Evolutionary conservation across 2,329 filamentous ascomycete genomes (phyloP).

Genomic region (Didymosphaeria variabile): DNA sequence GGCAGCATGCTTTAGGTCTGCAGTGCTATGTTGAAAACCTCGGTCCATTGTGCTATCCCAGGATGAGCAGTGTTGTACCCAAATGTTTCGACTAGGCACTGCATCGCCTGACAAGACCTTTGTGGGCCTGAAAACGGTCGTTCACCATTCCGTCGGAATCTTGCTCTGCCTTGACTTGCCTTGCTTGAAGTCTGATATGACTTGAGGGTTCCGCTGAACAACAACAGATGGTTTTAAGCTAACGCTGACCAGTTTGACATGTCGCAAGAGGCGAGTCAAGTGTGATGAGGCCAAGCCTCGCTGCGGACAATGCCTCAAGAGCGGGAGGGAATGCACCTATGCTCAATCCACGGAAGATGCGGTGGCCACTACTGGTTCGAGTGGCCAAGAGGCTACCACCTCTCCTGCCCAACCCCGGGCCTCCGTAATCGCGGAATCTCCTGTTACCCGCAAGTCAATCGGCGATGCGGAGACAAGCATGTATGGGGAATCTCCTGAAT

Average conservation of each 20-base stretch:
- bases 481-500: constrained; percentile 39
- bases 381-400: constrained; percentile 25
- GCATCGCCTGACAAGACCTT: background rate
- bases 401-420: constrained; percentile 25
- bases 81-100: background rate
- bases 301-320: constrained; percentile 57
- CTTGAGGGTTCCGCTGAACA: background rate
- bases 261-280: constrained; percentile 60
- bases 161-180: background rate
- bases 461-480: constrained; percentile 32
- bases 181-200: background rate
- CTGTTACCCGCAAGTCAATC: constrained; percentile 28
- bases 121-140: background rate
- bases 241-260: constrained; percentile 50
- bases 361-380: constrained; percentile 17
- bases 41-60: background rate
- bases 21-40: background rate
- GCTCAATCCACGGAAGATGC: constrained; percentile 26
- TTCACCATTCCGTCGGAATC: background rate
- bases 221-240: constrained; percentile 17
- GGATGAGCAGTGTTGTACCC: background rate
- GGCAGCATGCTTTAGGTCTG: background rate
- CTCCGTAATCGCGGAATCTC: constrained; percentile 24
- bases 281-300: constrained; percentile 59
- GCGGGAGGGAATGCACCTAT: constrained; percentile 55